phyloP scores from a whole-genome alignment of 1,284 basidiomycete species.

The Pseudozyma thailandica region DNA sequence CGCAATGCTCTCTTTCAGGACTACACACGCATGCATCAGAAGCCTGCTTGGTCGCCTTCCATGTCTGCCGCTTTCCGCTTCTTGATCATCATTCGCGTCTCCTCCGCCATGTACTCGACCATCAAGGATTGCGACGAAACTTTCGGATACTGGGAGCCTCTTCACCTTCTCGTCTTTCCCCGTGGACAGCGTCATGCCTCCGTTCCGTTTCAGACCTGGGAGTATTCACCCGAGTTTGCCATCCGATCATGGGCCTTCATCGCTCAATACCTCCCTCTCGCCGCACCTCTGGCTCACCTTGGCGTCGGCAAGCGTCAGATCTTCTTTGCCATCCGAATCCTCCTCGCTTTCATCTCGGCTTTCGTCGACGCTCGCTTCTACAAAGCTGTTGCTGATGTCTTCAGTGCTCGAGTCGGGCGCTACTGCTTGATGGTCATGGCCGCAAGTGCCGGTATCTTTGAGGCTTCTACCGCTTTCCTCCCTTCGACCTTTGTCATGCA shows the following conservation, averaged over 20 bases:
- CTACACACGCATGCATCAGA: conserved; percentile 34
- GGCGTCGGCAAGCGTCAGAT: conserved; percentile 74
- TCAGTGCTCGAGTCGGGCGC: conserved; percentile 88
- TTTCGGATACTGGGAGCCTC: conserved; percentile 98
- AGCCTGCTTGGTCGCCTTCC: conserved; percentile 46
- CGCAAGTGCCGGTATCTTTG: conserved; percentile 92
- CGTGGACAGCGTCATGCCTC: conserved; percentile 6
- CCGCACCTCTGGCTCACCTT: conserved; percentile 27
- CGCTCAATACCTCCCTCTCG: conserved; percentile 70
- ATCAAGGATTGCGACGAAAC: conserved; percentile 93
- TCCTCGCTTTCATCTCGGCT: conserved; percentile 79
- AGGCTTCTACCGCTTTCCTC: conserved; percentile 75
- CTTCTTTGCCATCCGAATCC: conserved; percentile 88
- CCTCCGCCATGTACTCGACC: conserved; percentile 90
- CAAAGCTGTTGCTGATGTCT: conserved; percentile 79
- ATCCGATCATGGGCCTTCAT: conserved; percentile 95
- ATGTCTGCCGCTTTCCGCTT: conserved; percentile 84
- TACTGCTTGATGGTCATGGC: conserved; percentile 88
- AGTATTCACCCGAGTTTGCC: conserved; percentile 87
- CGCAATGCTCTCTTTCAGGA: conserved; percentile 51
- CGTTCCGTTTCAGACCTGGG: conserved; percentile 94
- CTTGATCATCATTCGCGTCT: conserved; percentile 82
- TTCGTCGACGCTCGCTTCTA: conserved; percentile 87
- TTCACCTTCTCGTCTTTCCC: conserved; percentile 79
- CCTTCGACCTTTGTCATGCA: conserved; percentile 97